Percentiles rank a stretch among this genome's conserved stretches.
phyloP scores from a whole-genome alignment of 2,329 filamentous ascomycete genomes.

The Colletotrichum cordylinicola region DNA sequence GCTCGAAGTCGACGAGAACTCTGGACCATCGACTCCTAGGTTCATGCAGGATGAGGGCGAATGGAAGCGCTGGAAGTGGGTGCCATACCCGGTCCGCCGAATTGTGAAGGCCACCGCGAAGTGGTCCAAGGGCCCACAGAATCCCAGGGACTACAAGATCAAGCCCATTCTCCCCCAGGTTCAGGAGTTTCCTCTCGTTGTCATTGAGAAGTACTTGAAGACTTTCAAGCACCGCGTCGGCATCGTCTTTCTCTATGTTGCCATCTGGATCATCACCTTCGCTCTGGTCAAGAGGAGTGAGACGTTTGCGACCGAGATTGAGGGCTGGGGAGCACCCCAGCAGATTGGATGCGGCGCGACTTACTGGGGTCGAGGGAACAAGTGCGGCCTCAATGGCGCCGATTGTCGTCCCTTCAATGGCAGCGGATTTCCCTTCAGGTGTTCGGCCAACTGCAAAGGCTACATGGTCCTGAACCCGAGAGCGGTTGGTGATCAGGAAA shows the following conservation, averaged over 20 bases:
- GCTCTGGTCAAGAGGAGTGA: constrained; percentile 71
- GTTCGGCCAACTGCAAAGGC: constrained; percentile 73
- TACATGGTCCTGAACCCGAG: constrained; percentile 73
- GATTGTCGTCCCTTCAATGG: constrained; percentile 78
- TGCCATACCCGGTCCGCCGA: constrained; percentile 61
- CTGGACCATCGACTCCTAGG: constrained; percentile 57
- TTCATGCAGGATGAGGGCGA: constrained; percentile 62
- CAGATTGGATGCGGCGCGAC: constrained; percentile 71
- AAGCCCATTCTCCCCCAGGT: constrained; percentile 67
- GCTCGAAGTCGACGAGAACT: constrained; percentile 49
- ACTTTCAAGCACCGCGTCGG: constrained; percentile 62
- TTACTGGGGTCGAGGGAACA: constrained; percentile 75
- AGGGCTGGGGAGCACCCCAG: constrained; percentile 70
- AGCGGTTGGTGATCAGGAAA: constrained; percentile 74
- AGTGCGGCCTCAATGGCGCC: constrained; percentile 76
- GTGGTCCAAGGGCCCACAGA: constrained; percentile 64
- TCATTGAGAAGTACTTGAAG: constrained; percentile 69
- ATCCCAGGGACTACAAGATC: constrained; percentile 57
- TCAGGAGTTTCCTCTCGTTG: constrained; percentile 69
- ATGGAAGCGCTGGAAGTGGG: constrained; percentile 61
- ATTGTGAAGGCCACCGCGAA: constrained; percentile 43
- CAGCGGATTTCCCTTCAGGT: constrained; percentile 74
- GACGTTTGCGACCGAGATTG: constrained; percentile 64
- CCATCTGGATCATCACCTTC: constrained; percentile 74
- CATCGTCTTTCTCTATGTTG: constrained; percentile 65